phyloP scores from a whole-genome alignment of 2,329 filamentous ascomycete species.

The Xylariaceae sp. region DNA sequence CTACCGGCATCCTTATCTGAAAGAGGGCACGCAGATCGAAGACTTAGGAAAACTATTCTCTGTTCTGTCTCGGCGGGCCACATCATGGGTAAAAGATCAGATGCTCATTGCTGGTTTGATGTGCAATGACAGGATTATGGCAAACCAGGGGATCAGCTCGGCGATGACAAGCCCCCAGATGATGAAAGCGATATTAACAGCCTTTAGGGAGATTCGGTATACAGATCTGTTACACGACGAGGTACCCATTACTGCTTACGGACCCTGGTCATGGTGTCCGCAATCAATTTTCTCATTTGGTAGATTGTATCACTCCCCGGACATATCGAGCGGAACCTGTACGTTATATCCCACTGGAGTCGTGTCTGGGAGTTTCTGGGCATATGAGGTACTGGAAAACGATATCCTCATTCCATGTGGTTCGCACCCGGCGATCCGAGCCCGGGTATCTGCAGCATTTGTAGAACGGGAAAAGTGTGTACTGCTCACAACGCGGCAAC shows the following conservation, averaged over 20 bases:
- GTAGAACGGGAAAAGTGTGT: not conserved
- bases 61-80: not conserved
- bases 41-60: not conserved
- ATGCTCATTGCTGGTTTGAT: conserved; percentile 6
- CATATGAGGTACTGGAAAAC: conserved; percentile 1
- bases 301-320: not conserved
- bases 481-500: not conserved
- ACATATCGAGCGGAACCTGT: not conserved
- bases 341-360: not conserved
- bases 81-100: conserved; percentile 5
- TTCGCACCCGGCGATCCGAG: conserved; percentile 2
- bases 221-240: conserved; percentile 2
- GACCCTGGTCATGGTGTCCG: conserved; percentile 11
- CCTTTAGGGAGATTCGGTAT: not conserved
- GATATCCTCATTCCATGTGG: conserved; percentile 5
- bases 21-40: not conserved
- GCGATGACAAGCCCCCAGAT: conserved; percentile 1
- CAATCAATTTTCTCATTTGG: conserved; percentile 6
- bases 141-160: not conserved
- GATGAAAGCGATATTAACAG: conserved; percentile 1
- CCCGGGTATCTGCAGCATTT: not conserved
- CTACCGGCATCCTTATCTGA: conserved; percentile 1
- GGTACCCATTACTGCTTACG: conserved; percentile 2
- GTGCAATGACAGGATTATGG: conserved; percentile 1
- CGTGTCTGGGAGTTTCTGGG: not conserved